Evolutionary conservation across 441 rosid species (phyloP).

Genomic region (Erodium trifolium): DNA sequence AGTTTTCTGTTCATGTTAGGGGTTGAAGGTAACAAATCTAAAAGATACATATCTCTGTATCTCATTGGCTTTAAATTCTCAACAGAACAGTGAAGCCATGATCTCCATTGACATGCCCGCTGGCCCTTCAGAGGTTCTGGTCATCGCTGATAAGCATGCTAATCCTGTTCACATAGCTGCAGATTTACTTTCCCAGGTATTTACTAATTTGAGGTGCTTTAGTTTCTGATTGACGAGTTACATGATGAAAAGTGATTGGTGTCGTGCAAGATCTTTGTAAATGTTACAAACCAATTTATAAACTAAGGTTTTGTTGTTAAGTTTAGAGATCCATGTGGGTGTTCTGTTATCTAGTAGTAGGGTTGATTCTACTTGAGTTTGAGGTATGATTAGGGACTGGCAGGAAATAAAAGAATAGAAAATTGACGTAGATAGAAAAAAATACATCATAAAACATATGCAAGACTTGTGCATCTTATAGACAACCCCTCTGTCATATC

Average conservation of each 20-base stretch:
- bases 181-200: conserved; percentile 86
- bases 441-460: not conserved
- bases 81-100: conserved; percentile 96
- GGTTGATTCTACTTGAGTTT: not conserved
- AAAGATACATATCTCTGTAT: not conserved
- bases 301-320: not conserved
- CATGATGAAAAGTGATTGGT: not conserved
- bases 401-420: not conserved
- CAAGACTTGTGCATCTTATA: not conserved
- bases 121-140: conserved; percentile 90
- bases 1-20: not conserved
- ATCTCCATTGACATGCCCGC: conserved; percentile 98
- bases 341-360: not conserved
- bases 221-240: not conserved
- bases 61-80: conserved; percentile 6
- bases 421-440: not conserved
- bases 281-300: not conserved
- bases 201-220: conserved; percentile 14
- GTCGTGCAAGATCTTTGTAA: not conserved
- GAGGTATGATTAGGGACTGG: not conserved
- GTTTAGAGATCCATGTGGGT: not conserved
- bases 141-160: conserved; percentile 71
- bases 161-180: conserved; percentile 84
- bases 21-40: not conserved
- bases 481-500: not conserved